Evolutionary conservation across 371 early-diverging fungal species (phyloP), one percentile per base, ranked within the genome.

Genomic region (Apophysomyces elegans): DNA sequence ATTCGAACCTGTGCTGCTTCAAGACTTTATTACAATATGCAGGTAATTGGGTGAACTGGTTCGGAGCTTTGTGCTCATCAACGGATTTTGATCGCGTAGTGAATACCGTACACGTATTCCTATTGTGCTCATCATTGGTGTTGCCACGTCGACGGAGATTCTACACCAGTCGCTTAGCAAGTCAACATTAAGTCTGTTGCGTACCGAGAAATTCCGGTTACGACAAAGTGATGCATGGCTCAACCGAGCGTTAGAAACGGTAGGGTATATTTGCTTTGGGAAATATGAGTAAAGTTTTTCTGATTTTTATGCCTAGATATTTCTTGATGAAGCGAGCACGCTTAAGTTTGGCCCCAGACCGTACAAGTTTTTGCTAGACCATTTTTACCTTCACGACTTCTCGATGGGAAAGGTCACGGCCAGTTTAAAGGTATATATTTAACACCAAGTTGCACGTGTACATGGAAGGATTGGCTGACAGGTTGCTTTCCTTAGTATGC

Each of bases 71-170:
- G n/a, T 4, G 16, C 2, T 3, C 1, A 21, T 7, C n/a, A 61
- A 21, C 16, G 1, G 1, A 18, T 50, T 50, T 50, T 26, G 32
- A 26, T 26, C 32, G 32, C 32, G 4, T 21, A 90, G 93, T 72
- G 86, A 89, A 61, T 91, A 93, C 74, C 82, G 86, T 64, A 65
- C 74, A 37, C 67, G 77, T 35, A 71, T 95, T 16, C 96, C 96
- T 5, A 86, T 96, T 64, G 86, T 92, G 1, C 77, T 95, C n/a
- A 67, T 96, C 0, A 76, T 96, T 68, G 95, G 95, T 16, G 75
- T 96, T 57, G 94, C 95, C 2, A 96, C 95, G 2, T 91, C 93
- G 2, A 84, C 86, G n/a, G 92, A 94, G 41, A 85, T 88, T 13
- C 54, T 96, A 12, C 92, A 93, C 62, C 94, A 96, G 73, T 81